These are phyloP conservation scores for Ichthyophthirius multifiliis DNA, from an alignment of 169 alveolate species.

Conservation along the genomic window DNA sequence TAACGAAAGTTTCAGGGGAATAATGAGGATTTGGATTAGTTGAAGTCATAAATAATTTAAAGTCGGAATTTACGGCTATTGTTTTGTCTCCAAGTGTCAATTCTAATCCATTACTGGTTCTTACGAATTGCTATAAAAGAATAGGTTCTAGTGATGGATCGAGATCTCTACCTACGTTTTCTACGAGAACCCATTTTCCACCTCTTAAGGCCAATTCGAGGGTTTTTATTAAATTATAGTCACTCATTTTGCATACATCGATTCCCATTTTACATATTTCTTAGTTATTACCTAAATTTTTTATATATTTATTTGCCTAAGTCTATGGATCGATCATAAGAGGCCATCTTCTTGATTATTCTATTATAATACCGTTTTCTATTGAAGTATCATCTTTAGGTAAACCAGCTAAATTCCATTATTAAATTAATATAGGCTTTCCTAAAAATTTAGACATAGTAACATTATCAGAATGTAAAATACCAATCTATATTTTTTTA, in stretches of 20 bases:
- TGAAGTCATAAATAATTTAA: slow-evolving; percentile 91
- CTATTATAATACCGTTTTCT: slow-evolving; percentile 92
- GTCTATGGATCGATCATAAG: slow-evolving; percentile 94
- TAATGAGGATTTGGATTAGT: slow-evolving; percentile 88
- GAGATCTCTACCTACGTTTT: slow-evolving; percentile 91
- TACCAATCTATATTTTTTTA: slow-evolving; percentile 27
- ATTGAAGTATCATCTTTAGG: slow-evolving; percentile 91
- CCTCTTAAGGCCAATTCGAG: slow-evolving; percentile 90
- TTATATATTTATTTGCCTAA: slow-evolving; percentile 90
- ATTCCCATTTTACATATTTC: slow-evolving; percentile 84
- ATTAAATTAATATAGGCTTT: slow-evolving; percentile 87
- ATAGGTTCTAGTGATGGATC: slow-evolving; percentile 93
- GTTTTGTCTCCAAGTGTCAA: slow-evolving; percentile 91
- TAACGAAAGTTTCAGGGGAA: slow-evolving; percentile 87
- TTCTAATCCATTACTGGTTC: slow-evolving; percentile 82
- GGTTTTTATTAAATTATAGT: slow-evolving; percentile 83
- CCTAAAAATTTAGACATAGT: slow-evolving; percentile 84
- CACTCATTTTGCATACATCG: slow-evolving; percentile 87
- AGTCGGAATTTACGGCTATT: slow-evolving; percentile 72
- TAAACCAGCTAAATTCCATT: slow-evolving; percentile 89
- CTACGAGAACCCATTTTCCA: slow-evolving; percentile 93
- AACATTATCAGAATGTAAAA: slow-evolving; percentile 74
- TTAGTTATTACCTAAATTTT: slow-evolving; percentile 83
- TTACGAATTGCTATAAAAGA: slow-evolving; percentile 84
- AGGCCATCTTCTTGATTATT: slow-evolving; percentile 92